Conservation (phyloP, 2,329 filamentous ascomycete species). For the Thelonectria discophora region DNA sequence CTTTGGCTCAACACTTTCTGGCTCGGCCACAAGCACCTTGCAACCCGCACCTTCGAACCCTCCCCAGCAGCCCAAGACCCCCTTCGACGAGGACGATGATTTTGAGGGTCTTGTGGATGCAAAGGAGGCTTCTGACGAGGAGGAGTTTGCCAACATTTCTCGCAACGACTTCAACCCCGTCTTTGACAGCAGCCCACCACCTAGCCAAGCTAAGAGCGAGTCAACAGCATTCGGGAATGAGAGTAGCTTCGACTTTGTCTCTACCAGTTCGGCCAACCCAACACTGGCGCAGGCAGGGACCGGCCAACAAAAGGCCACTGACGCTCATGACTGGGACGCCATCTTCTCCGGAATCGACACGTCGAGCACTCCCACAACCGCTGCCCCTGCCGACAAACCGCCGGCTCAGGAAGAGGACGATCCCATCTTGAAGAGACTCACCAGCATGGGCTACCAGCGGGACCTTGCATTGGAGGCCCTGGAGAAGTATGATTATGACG, state of each 20-base stretch:
- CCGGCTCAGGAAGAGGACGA: slow-evolving; percentile 76
- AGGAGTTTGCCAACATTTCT: slow-evolving; percentile 80
- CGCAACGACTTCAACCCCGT: slow-evolving; percentile 83
- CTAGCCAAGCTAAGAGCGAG: slow-evolving; percentile 64
- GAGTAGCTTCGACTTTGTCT: slow-evolving; percentile 68
- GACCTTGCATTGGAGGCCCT: slow-evolving; percentile 78
- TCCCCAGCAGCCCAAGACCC: slow-evolving; percentile 52
- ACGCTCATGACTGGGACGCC: slow-evolving; percentile 89
- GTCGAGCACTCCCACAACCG: slow-evolving; percentile 47
- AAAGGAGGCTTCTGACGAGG: slow-evolving; percentile 80
- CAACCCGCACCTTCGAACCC: slow-evolving; percentile 47
- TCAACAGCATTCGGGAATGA: slow-evolving; percentile 62
- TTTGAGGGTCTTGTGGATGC: slow-evolving; percentile 87
- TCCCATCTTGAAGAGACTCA: slow-evolving; percentile 88
- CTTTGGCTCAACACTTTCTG: slow-evolving; percentile 49
- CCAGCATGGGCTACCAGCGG: slow-evolving; percentile 86
- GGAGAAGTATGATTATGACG: slow-evolving; percentile 95
- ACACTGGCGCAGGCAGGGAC: slow-evolving; percentile 51
- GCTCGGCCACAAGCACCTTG: slow-evolving; percentile 39
- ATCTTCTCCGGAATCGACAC: slow-evolving; percentile 86
- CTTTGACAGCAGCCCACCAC: slow-evolving; percentile 75
- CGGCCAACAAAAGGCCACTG: slow-evolving; percentile 51
- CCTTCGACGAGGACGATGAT: slow-evolving; percentile 80
- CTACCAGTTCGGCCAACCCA: slow-evolving; percentile 46
- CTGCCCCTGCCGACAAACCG: slow-evolving; percentile 33